Base-by-base conservation (phyloP, 2,329 filamentous ascomycete genomes). In the Trematosphaeria pertusa region DNA sequence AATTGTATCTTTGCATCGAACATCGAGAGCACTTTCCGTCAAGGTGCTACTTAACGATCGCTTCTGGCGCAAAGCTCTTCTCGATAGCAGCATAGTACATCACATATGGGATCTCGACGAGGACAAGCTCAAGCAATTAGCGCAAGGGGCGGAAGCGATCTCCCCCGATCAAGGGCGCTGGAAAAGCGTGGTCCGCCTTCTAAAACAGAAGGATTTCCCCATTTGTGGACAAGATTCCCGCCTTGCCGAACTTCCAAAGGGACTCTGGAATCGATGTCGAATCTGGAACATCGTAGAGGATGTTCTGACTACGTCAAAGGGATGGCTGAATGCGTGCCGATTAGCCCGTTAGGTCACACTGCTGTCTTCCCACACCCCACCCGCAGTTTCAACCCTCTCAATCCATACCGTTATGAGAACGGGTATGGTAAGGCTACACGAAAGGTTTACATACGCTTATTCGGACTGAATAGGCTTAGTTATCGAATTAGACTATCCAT, bases 71-170 rank as follows among this genome's bases (percentile, higher is more conserved):
- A 46, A 54, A 10, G 54, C 47, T 5, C 46, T 67, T n/a, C 38
- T 51, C 10, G 42, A 50, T 8, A 59, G 62, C 18, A 58, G 39
- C 17, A 39, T 60, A 9, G 48, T 64, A 17, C 54, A 57, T 3
- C 57, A 64, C 24, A 32, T 65, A 7, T 65, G 64, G 61, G 62
- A 65, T 37, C 36, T 67, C 3, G 47, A 64, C 24, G 46, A 40
- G 4, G 35, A 42, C 19, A 28, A 49, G 22, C 48, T 62, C 14
- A 51, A 46, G 17, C 14, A 33, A 26, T 22, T 35, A 2, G 36
- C 24, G n/a, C 41, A 48, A 28, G 20, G 42, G n/a, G n/a, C n/a
- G n/a, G n/a, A n/a, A n/a, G n/a, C n/a, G n/a, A n/a, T n/a, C n/a
- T n/a, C n/a, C n/a, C n/a, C n/a, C n/a, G n/a, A n/a, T n/a, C n/a